phyloP scores from a whole-genome alignment of 2,329 filamentous ascomycete genomes.

The Fusarium abutilonis region DNA sequence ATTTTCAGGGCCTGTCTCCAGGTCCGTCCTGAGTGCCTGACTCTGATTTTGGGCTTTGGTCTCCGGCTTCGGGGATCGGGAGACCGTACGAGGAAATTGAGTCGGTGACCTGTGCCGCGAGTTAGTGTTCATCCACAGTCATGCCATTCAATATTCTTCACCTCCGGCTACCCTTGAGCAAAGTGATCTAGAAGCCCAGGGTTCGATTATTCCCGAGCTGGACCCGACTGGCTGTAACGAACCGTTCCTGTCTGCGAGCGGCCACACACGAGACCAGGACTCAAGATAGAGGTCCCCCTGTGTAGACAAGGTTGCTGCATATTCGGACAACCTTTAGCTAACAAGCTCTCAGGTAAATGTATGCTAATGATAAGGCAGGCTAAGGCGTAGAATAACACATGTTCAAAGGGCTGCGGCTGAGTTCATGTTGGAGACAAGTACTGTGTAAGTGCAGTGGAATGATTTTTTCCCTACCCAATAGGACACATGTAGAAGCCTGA shows the following conservation, averaged over 20 bases:
- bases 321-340: constrained; percentile 22
- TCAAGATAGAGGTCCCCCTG: constrained; percentile 20
- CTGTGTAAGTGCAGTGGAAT: not conserved
- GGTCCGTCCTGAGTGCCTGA: constrained; percentile 5
- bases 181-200: constrained; percentile 21
- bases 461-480: not conserved
- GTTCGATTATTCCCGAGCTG: constrained; percentile 38
- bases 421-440: not conserved
- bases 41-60: not conserved
- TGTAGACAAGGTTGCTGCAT: constrained; percentile 28
- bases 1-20: constrained; percentile 29
- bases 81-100: constrained; percentile 4
- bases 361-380: constrained; percentile 28
- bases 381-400: constrained; percentile 16
- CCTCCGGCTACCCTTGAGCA: constrained; percentile 15
- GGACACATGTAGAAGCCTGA: not conserved
- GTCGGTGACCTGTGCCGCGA: constrained; percentile 4
- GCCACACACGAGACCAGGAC: constrained; percentile 26
- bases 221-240: constrained; percentile 23
- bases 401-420: not conserved
- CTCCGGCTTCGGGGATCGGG: constrained; percentile 31
- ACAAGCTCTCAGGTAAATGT: constrained; percentile 31
- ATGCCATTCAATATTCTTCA: constrained; percentile 12
- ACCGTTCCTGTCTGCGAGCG: constrained; percentile 33
- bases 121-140: constrained; percentile 18